Conservation (phyloP, 306 rosid species). For the Astragalus glycyphyllos region DNA sequence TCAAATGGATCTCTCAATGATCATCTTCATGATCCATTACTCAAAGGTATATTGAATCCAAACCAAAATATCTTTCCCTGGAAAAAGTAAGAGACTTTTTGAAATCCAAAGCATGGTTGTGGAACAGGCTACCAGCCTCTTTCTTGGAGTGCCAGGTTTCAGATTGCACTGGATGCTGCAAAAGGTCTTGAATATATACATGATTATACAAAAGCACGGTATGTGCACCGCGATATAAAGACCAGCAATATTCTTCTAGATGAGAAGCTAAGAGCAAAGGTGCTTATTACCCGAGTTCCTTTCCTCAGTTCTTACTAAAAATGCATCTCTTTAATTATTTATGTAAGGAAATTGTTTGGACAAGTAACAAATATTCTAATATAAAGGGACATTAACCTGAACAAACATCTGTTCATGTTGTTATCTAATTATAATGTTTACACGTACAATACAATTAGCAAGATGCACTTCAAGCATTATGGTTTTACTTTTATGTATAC, state of each 20-base stretch:
- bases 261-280: conserved; percentile 73
- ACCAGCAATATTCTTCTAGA: conserved; percentile 76
- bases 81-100: conserved; percentile 8
- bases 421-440: neutral
- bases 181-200: conserved; percentile 85
- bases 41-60: conserved; percentile 55
- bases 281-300: conserved; percentile 31
- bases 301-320: conserved; percentile 6
- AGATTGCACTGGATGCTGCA: conserved; percentile 75
- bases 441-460: neutral
- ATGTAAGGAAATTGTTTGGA: neutral
- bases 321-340: neutral
- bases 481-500: too few species aligned
- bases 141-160: conserved; percentile 71
- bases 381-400: neutral
- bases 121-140: conserved; percentile 64
- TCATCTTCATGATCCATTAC: conserved; percentile 74
- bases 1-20: conserved; percentile 72
- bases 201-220: conserved; percentile 69
- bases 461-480: neutral
- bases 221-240: conserved; percentile 83
- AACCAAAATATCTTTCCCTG: neutral
- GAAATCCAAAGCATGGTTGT: conserved; percentile 28
- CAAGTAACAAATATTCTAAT: neutral
- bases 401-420: neutral